Percentiles rank a stretch among this genome's conserved stretches.
Evolutionary conservation across 2,329 filamentous ascomycete species (phyloP).

Genomic region (Aureobasidium namibiae): DNA sequence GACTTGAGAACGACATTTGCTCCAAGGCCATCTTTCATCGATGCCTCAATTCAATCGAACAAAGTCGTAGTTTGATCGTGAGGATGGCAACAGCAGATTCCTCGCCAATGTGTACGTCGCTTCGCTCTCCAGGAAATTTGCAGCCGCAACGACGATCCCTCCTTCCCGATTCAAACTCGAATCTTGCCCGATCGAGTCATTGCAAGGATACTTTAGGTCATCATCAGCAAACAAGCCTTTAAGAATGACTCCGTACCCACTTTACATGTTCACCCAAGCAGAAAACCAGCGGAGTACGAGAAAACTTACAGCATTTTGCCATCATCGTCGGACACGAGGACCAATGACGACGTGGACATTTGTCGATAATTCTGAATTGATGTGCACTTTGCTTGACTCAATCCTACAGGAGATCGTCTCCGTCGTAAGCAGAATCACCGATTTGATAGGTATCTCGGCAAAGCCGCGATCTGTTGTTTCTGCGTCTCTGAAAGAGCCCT

Average conservation of each 20-base stretch:
- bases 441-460: neutral
- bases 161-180: neutral
- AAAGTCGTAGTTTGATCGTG: neutral
- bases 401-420: neutral
- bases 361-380: neutral
- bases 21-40: neutral
- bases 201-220: neutral
- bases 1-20: neutral
- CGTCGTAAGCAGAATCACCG: neutral
- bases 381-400: neutral
- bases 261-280: neutral
- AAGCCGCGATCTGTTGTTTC: neutral
- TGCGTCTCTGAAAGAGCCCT: neutral
- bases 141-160: conserved; percentile 8
- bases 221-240: neutral
- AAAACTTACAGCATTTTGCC: neutral
- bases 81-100: neutral
- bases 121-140: neutral
- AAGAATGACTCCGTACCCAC: neutral
- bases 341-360: neutral
- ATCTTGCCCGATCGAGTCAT: neutral
- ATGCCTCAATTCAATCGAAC: neutral
- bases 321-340: neutral
- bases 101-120: neutral
- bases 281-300: neutral